Evolutionary conservation across 225 moss, liverwort and hornwort genomes (phyloP).

Genomic region (Bryoerythrophyllum caledonicum): DNA sequence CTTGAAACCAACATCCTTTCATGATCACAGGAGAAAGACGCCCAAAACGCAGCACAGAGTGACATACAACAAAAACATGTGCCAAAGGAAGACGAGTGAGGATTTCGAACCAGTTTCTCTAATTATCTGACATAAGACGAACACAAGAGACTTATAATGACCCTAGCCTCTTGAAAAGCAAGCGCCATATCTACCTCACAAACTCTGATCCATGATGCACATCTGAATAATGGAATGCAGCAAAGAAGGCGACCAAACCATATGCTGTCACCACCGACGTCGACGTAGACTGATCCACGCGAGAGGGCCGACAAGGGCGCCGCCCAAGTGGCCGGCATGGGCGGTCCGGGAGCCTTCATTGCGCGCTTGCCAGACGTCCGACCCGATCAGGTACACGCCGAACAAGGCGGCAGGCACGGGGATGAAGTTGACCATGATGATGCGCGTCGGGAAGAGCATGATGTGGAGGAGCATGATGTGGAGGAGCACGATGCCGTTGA

Average conservation of each 20-base stretch:
- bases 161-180: not conserved
- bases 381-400: constrained; percentile 59
- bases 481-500: constrained; percentile 92
- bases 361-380: constrained; percentile 57
- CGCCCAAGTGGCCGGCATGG: constrained; percentile 87
- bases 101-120: not conserved
- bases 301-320: constrained; percentile 68
- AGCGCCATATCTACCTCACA: constrained; percentile 4
- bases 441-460: constrained; percentile 77
- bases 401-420: constrained; percentile 93
- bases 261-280: constrained; percentile 33
- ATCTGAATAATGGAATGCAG: not conserved
- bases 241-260: not conserved
- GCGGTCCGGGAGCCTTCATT: constrained; percentile 63
- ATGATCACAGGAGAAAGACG: not conserved
- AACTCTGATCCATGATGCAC: not conserved
- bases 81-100: not conserved
- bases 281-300: constrained; percentile 62
- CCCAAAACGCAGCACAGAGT: not conserved
- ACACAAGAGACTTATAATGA: constrained; percentile 9
- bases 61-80: not conserved
- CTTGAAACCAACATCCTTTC: not conserved
- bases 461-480: constrained; percentile 93
- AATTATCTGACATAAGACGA: not conserved
- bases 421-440: constrained; percentile 85